Conservation (phyloP, 345 rosid genomes). For the Cardamine chenopodiifolia region DNA sequence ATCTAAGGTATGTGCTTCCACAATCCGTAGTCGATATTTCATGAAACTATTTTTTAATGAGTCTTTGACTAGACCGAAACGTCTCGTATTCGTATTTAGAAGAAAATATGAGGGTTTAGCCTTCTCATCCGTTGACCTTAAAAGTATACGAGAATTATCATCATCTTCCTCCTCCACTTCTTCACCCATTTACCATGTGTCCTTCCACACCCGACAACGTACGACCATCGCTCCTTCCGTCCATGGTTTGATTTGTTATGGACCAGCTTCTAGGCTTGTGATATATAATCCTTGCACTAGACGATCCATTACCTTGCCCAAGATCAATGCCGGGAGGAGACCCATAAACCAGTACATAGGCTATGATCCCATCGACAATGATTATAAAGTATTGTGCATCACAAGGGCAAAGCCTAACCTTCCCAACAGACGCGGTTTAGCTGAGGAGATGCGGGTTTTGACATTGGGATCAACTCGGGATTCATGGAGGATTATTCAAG, state of each 20-base stretch:
- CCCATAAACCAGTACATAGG: neutral
- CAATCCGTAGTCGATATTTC: neutral
- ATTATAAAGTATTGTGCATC: constrained; percentile 15
- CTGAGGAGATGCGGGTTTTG: constrained; percentile 9
- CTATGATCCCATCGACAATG: constrained; percentile 6
- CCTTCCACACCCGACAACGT: neutral
- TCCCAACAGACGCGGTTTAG: neutral
- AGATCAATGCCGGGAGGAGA: neutral
- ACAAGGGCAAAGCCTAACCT: neutral
- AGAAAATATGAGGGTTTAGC: neutral
- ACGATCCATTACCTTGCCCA: neutral
- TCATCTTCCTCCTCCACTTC: neutral
- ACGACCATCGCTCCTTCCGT: neutral
- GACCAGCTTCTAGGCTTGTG: neutral
- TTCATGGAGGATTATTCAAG: constrained; percentile 4
- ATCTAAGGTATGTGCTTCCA: neutral
- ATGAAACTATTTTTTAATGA: neutral
- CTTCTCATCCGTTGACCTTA: neutral
- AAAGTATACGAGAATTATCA: neutral
- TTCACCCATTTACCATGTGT: neutral
- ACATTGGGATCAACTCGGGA: neutral
- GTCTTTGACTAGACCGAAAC: constrained; percentile 4
- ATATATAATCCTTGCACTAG: constrained; percentile 22
- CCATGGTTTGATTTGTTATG: constrained; percentile 14
- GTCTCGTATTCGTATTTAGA: neutral